These are phyloP conservation scores for Annulohypoxylon moriforme DNA, from an alignment of 495 filamentous ascomycete species.

Conservation along the genomic window DNA sequence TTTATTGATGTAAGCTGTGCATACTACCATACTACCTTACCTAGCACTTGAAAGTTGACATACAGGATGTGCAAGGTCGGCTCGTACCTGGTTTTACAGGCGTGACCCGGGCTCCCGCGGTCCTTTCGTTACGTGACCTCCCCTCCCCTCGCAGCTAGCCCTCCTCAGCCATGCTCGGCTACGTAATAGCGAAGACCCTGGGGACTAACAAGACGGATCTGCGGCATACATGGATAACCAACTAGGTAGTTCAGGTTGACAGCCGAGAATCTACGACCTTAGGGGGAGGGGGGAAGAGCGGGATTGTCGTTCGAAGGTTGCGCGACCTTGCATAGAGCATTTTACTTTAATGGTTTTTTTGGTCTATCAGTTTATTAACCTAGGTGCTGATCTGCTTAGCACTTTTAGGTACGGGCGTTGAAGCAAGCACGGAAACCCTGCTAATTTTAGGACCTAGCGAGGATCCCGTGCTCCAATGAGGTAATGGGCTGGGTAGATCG, in stretches of 20 bases:
- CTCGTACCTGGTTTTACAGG: slow-evolving; percentile 26
- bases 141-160: too few species aligned
- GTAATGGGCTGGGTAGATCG: slow-evolving; percentile 21
- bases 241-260: neutral
- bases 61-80: neutral
- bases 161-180: slow-evolving; percentile 18
- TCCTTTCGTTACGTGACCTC: slow-evolving; percentile 16
- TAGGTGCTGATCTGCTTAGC: neutral
- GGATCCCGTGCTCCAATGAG: neutral
- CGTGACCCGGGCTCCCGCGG: slow-evolving; percentile 13
- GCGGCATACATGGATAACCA: slow-evolving; percentile 7
- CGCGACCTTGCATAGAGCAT: slow-evolving; percentile 18
- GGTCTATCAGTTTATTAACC: neutral
- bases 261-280: slow-evolving; percentile 4
- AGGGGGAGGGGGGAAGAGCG: neutral
- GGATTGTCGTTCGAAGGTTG: neutral
- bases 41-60: too few species aligned
- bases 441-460: slow-evolving; percentile 31
- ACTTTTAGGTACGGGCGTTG: neutral
- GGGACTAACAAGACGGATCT: slow-evolving; percentile 20
- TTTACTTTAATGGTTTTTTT: neutral
- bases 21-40: too few species aligned
- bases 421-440: slow-evolving; percentile 7
- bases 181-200: slow-evolving; percentile 29
- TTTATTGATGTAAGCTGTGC: neutral